A percentile compares a stretch with the other conserved stretches of the same genome.
Conservation (phyloP, 345 rosid genomes). For the Lagerstroemia speciosa region DNA sequence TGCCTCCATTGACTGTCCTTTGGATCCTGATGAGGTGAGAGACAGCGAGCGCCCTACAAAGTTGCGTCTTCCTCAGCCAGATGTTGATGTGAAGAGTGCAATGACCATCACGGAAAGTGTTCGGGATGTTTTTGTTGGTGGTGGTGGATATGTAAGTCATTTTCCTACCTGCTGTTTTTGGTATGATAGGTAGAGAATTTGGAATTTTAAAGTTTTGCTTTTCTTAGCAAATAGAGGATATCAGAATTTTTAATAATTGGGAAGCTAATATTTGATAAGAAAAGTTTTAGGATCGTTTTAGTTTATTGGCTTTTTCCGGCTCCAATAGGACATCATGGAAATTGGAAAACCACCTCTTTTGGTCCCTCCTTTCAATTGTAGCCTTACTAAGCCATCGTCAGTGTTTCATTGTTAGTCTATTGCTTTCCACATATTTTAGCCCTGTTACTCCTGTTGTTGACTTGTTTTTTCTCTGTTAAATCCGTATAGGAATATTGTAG, state of each 20-base stretch:
- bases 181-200: not conserved
- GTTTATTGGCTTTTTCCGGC: not conserved
- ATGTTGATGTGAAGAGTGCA: conserved; percentile 55
- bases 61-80: conserved; percentile 83
- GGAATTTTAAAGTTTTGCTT: not conserved
- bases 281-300: not conserved
- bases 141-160: conserved; percentile 82
- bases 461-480: too few relatives aligned
- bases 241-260: not conserved
- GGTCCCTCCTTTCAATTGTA: not conserved
- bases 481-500: too few relatives aligned
- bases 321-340: not conserved
- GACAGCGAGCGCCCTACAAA: conserved; percentile 96
- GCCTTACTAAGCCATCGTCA: not conserved
- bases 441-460: too few relatives aligned
- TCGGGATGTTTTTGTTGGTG: conserved; percentile 84
- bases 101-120: conserved; percentile 92
- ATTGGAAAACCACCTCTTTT: not conserved
- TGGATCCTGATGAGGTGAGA: conserved; percentile 95
- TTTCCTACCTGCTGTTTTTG: not conserved
- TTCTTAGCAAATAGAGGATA: not conserved
- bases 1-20: conserved; percentile 81
- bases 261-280: not conserved
- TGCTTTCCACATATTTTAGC: too few relatives aligned
- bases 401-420: too few relatives aligned